Base-by-base conservation (phyloP, 176 grass and related monocot genomes). In the Sorghum bicolor region DNA sequence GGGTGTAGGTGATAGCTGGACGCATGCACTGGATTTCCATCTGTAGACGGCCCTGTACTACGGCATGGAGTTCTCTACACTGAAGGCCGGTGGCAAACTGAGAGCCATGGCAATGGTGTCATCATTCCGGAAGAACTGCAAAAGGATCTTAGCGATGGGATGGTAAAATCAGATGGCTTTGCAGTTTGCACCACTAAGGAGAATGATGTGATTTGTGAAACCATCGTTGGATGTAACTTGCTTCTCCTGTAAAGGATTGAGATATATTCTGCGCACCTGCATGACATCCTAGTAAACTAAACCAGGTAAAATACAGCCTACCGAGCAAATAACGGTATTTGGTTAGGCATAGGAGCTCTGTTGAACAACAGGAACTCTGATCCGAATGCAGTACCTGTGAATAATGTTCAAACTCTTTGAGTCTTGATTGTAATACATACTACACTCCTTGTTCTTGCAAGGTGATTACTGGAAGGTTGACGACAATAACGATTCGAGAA, bases 1-100 rank as follows among this genome's bases (percentile, higher is more conserved):
- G 40, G 8, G 61, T 24, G 53, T 57, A 3, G 29, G 39, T 83
- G 57, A 48, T 78, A 77, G 48, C 67, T 88, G 20, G 81, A 78
- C 25, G n/a, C 45, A 30, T 63, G 19, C 45, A 52, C 16, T 20
- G 4, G 55, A 20, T 67, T 34, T 74, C 50, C 24, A 61, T 71
- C 28, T 44, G 5, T 19, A 57, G 16, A n/a, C 19, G 22, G 60
- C 13, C 48, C 28, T 78, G 13, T 60, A 24, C 26, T 29, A n/a
- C 11, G 61, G 28, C 17, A 52, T 48, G 62, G 19, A 50, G 10
- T 17, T 67, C 40, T 64, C 20, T 32, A 80, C 10, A 67, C 4
- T 36, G 28, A 67, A 8, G 60, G 25, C 41, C 15, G 26, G 25
- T 31, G 41, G 14, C 25, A 50, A 19, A 48, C 28, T 38, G 13